These are phyloP conservation scores for Ochromonas danica DNA, from an alignment of 108 stramenopile species.

Conservation along the genomic window DNA sequence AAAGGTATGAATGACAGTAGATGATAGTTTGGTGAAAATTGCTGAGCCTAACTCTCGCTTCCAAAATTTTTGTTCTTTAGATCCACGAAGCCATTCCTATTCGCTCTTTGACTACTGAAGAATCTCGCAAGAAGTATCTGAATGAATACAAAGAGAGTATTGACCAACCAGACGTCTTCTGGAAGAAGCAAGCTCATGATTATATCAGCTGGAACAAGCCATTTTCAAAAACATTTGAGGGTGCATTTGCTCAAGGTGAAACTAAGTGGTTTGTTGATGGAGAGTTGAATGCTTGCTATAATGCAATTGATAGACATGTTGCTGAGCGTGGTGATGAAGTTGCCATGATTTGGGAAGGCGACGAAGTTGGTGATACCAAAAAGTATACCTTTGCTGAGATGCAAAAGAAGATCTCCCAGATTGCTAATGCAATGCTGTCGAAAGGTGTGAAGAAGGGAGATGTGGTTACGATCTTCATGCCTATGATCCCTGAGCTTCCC, in stretches of 20 bases:
- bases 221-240: neutral
- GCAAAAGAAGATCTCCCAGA: slow-evolving; percentile 22
- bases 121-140: neutral
- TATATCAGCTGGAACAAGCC: slow-evolving; percentile 38
- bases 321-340: slow-evolving; percentile 42
- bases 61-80: no score
- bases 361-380: slow-evolving; percentile 17
- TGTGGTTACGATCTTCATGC: slow-evolving; percentile 40
- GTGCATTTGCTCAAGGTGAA: slow-evolving; percentile 7
- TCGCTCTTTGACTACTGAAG: neutral
- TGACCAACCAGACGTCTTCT: slow-evolving; percentile 25
- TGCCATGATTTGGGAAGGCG: slow-evolving; percentile 30
- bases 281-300: slow-evolving; percentile 69
- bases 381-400: slow-evolving; percentile 25
- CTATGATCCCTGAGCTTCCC: slow-evolving; percentile 45
- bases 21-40: no score
- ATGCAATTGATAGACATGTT: slow-evolving; percentile 76
- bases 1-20: no score
- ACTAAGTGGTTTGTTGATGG: slow-evolving; percentile 23
- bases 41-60: no score
- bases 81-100: no score
- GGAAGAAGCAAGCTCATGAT: neutral
- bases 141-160: slow-evolving; percentile 32
- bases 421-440: slow-evolving; percentile 33
- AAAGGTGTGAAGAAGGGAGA: slow-evolving; percentile 44